These are phyloP conservation scores for Capsicum rhomboideum DNA, from an alignment of 257 asterid genomes.

Conservation along the genomic window DNA sequence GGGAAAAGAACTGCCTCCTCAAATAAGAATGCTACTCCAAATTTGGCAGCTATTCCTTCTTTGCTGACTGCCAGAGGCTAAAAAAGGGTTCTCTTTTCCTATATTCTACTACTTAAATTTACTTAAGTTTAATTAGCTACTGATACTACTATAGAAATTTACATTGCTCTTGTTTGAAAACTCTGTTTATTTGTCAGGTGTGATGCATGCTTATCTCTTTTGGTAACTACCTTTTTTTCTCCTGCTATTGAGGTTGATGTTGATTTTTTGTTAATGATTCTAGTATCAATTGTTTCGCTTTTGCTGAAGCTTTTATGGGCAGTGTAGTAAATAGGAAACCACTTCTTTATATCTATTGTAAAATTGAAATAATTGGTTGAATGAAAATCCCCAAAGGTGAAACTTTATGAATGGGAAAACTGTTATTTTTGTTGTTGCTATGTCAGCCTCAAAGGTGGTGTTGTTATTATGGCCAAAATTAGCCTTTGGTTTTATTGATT, in stretches of 20 bases:
- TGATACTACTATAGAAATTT: slow-evolving; percentile 26
- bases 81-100: slow-evolving; percentile 2
- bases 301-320: neutral
- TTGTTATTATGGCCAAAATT: neutral
- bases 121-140: slow-evolving; percentile 3
- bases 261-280: slow-evolving; percentile 11
- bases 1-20: slow-evolving; percentile 44
- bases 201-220: slow-evolving; percentile 19
- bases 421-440: neutral
- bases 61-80: slow-evolving; percentile 68
- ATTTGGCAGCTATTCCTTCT: slow-evolving; percentile 82
- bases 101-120: slow-evolving; percentile 1
- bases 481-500: neutral
- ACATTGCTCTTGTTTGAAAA: slow-evolving; percentile 18
- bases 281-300: neutral
- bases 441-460: neutral
- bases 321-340: neutral
- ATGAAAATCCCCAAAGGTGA: neutral
- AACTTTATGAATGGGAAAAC: neutral
- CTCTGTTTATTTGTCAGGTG: slow-evolving; percentile 31
- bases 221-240: slow-evolving; percentile 11
- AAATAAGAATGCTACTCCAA: slow-evolving; percentile 55
- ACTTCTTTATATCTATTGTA: slow-evolving; percentile 3
- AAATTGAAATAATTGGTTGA: neutral
- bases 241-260: slow-evolving; percentile 10